Evolutionary conservation across 352 stramenopile species (phyloP).

Genomic region (Elongisporangium anandrum): DNA sequence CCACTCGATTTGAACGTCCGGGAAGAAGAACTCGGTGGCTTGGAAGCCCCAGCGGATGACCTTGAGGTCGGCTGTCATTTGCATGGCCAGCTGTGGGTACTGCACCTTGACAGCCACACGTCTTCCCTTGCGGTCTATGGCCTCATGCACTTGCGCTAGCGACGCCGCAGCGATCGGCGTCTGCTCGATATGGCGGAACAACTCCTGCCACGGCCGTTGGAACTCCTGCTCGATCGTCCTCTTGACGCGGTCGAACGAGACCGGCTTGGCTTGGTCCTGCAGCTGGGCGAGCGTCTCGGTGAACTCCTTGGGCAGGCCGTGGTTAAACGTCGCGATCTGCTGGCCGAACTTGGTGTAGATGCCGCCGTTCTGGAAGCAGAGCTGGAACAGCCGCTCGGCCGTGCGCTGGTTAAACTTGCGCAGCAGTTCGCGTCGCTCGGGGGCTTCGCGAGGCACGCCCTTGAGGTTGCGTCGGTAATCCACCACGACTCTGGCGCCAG

Average conservation of each 20-base stretch:
- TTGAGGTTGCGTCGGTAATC: slow-evolving; percentile 57
- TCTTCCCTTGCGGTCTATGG: slow-evolving; percentile 83
- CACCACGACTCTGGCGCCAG: slow-evolving; percentile 34
- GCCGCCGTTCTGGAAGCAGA: slow-evolving; percentile 93
- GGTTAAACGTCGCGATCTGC: slow-evolving; percentile 96
- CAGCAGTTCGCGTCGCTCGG: slow-evolving; percentile 61
- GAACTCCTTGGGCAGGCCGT: slow-evolving; percentile 94
- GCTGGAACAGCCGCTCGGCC: slow-evolving; percentile 81
- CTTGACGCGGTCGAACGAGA: slow-evolving; percentile 42
- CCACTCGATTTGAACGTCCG: slow-evolving; percentile 91
- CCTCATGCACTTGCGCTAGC: slow-evolving; percentile 94
- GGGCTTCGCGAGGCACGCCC: slow-evolving; percentile 26
- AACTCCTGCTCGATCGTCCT: slow-evolving; percentile 61
- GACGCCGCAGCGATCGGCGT: slow-evolving; percentile 94
- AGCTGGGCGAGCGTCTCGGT: slow-evolving; percentile 88
- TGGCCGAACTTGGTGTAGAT: slow-evolving; percentile 98
- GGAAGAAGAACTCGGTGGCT: slow-evolving; percentile 82
- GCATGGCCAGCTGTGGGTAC: slow-evolving; percentile 81
- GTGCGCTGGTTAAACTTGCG: slow-evolving; percentile 69
- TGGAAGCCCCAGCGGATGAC: slow-evolving; percentile 63
- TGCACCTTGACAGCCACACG: slow-evolving; percentile 97
- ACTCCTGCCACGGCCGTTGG: slow-evolving; percentile 61
- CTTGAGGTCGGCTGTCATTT: slow-evolving; percentile 70
- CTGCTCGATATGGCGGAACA: slow-evolving; percentile 90
- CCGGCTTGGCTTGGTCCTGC: slow-evolving; percentile 89